Evolutionary conservation across 768 basidiomycete genomes (phyloP).

Genomic region (Collybia sp.): DNA sequence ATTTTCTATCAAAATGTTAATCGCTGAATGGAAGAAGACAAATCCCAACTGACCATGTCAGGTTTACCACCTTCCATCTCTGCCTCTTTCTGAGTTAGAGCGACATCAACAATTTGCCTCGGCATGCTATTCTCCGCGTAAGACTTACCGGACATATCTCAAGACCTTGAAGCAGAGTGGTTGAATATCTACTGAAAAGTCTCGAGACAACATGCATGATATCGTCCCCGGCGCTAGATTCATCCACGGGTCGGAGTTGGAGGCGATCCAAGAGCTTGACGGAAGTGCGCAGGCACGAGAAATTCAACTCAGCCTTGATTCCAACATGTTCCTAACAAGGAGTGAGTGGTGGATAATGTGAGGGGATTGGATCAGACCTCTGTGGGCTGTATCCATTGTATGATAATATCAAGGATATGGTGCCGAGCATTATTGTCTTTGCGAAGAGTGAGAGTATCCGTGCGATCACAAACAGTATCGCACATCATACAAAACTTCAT

Average conservation of each 20-base stretch:
- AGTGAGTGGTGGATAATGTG: not conserved
- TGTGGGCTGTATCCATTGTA: conserved; percentile 67
- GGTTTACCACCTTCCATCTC: no score
- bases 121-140: no score
- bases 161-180: conserved; percentile 57
- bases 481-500: conserved; percentile 72
- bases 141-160: conserved; percentile 36
- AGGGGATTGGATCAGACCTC: conserved; percentile 32
- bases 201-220: conserved; percentile 67
- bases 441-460: conserved; percentile 56
- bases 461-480: conserved; percentile 60
- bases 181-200: conserved; percentile 75
- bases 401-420: conserved; percentile 67
- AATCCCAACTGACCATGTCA: no score
- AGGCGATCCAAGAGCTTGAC: conserved; percentile 76
- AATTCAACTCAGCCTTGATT: conserved; percentile 63
- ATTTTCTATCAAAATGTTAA: conserved; percentile 27
- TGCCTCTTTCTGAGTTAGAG: conserved; percentile 3
- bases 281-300: conserved; percentile 66
- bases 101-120: conserved; percentile 3
- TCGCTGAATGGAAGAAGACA: no score
- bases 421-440: conserved; percentile 68
- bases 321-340: conserved; percentile 8
- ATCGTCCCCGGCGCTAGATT: conserved; percentile 54
- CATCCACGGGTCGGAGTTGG: conserved; percentile 54